These are phyloP conservation scores for Ustilago xerochloae DNA, from an alignment of 1,284 basidiomycete species.

Conservation along the genomic window DNA sequence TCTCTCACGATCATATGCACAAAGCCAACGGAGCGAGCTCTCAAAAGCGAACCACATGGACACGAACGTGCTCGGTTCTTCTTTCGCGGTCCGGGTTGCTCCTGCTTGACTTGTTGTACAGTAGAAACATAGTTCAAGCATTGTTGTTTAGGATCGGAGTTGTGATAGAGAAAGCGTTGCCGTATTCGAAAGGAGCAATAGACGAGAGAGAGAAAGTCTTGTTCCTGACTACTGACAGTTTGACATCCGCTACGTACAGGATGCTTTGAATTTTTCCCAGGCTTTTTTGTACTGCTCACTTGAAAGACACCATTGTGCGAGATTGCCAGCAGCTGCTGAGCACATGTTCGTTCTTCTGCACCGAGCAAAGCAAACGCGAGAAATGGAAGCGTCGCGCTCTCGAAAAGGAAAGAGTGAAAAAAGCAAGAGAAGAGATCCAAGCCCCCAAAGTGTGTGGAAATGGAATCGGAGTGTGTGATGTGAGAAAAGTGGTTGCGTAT, in stretches of 20 bases:
- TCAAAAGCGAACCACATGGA: too few relatives aligned
- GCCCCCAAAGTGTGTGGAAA: too few relatives aligned
- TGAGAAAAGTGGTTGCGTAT: not conserved
- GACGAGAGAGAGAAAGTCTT: not conserved
- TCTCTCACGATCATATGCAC: too few relatives aligned
- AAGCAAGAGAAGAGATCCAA: not conserved
- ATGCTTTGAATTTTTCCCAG: constrained; percentile 8
- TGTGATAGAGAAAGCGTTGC: too few relatives aligned
- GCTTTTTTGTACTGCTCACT: not conserved
- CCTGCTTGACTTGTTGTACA: too few relatives aligned
- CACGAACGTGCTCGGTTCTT: too few relatives aligned
- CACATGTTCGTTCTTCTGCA: not conserved
- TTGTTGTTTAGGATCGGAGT: too few relatives aligned
- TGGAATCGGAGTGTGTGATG: not conserved
- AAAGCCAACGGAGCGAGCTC: too few relatives aligned
- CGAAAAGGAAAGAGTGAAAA: not conserved
- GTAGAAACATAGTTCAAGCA: too few relatives aligned
- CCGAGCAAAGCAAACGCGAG: not conserved
- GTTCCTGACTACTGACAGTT: not conserved
- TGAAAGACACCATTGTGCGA: not conserved
- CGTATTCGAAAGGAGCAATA: not conserved
- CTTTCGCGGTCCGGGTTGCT: too few relatives aligned
- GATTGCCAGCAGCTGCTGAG: not conserved
- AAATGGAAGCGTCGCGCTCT: not conserved
- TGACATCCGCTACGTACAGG: not conserved